phyloP scores from a whole-genome alignment of 2,329 filamentous ascomycete genomes.

The Botryotinia globosa region DNA sequence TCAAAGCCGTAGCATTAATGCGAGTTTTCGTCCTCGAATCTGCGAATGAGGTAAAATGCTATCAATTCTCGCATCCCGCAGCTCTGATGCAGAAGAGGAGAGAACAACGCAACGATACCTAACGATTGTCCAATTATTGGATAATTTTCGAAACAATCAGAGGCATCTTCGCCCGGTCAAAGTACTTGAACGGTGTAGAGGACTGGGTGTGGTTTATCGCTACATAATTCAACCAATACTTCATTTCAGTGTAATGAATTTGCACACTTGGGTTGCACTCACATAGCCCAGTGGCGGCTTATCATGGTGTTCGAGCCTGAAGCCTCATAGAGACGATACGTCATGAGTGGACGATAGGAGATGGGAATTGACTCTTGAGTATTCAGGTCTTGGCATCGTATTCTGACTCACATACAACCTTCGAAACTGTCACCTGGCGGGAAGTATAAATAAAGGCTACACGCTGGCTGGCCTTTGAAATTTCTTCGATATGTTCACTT shows the following conservation, averaged over 20 bases:
- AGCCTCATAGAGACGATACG: background rate
- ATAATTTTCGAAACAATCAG: background rate
- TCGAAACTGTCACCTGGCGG: background rate
- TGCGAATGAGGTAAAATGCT: background rate
- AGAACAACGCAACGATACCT: background rate
- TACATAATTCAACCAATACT: background rate
- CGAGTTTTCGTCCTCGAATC: background rate
- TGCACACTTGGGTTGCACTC: background rate
- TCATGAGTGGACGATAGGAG: background rate
- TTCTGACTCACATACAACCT: background rate
- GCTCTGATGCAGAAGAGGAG: background rate
- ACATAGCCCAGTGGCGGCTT: background rate
- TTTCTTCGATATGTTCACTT: background rate
- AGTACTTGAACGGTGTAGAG: background rate
- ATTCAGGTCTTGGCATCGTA: background rate
- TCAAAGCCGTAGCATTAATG: background rate
- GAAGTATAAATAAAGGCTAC: background rate
- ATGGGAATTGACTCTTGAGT: background rate
- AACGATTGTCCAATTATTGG: background rate
- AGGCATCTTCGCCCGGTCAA: background rate
- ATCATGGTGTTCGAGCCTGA: background rate
- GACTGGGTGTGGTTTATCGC: background rate
- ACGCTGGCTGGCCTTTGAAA: background rate
- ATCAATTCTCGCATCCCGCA: background rate
- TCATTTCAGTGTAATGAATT: background rate